Evolutionary conservation across 108 stramenopile species (phyloP), one percentile per base, ranked within the genome.

Genomic region (Parietichytrium sp.): DNA sequence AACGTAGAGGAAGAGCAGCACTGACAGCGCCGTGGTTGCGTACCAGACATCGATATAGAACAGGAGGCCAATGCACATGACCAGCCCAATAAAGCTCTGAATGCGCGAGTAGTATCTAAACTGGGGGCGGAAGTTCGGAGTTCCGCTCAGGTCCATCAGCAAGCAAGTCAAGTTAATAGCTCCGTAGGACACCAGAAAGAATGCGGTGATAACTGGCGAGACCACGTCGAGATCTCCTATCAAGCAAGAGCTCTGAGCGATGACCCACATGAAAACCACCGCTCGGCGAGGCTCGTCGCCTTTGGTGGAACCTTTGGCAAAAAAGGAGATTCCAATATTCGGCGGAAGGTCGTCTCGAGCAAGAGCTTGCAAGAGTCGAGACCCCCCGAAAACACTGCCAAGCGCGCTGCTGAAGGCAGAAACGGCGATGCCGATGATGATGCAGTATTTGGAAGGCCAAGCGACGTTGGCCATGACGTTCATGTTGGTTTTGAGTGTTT

Each of bases 71-170:
- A 72, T 33, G 42, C 61, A 72, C 38, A 72, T 33, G 20, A 72
- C 20, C 38, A 72, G 45, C 3, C 83, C 83, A 10, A n/a, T 29
- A 26, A 84, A 54, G 42, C 72, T 78, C 27, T 78, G 78, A 23
- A 29, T n/a, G 77, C 83, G 78, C 7, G 61, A 78, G 79, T 79
- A 84, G 55, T 3, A 84, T 13, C 45, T n/a, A 78, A 84, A 84
- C 13, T 25, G 49, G 25, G 83, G 83, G n/a, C 83, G 79, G 54
- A 84, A 84, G 80, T 81, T 81, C n/a, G 83, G 83, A n/a, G 83
- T 78, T 29, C 82, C 79, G 33, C 80, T 80, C 47, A 82, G 20
- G 23, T 80, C 42, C 54, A 82, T 29, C 31, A 78, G 4, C 48
- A 53, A 83, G 79, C 82, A 83, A 26, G 82, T 50, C 47, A 77